A percentile compares a stretch with the other conserved stretches of the same genome.
Evolutionary conservation across 2,329 filamentous ascomycete genomes (phyloP).

Genomic region (Colletotrichum salicis): DNA sequence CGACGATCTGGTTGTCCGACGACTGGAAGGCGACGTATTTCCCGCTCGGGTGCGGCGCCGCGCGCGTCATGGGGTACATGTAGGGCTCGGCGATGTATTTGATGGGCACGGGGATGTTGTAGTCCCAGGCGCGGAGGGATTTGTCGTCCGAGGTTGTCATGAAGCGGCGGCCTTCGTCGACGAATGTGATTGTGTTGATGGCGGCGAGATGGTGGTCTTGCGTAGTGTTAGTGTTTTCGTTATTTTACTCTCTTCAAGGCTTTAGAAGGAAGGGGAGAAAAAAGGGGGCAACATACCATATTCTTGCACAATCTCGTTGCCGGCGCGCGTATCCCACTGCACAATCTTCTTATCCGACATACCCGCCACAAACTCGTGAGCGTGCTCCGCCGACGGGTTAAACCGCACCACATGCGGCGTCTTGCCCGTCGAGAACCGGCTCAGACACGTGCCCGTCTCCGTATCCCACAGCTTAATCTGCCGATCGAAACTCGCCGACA

Average conservation of each 20-base stretch:
- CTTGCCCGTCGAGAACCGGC: slow-evolving; percentile 91
- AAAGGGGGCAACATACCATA: slow-evolving; percentile 59
- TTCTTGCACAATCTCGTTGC: slow-evolving; percentile 87
- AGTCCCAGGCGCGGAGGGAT: slow-evolving; percentile 95
- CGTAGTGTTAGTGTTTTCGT: background rate
- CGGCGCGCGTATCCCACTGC: slow-evolving; percentile 88
- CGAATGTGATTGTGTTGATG: slow-evolving; percentile 97
- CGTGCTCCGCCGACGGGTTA: slow-evolving; percentile 81
- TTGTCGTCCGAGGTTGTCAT: slow-evolving; percentile 99
- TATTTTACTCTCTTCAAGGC: background rate
- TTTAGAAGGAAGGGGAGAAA: too few species aligned
- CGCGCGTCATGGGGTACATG: slow-evolving; percentile 95
- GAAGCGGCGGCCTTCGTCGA: slow-evolving; percentile 93
- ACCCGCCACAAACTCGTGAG: slow-evolving; percentile 92
- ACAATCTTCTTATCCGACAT: slow-evolving; percentile 99
- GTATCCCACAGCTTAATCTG: slow-evolving; percentile 99
- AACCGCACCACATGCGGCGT: slow-evolving; percentile 95
- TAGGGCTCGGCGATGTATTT: slow-evolving; percentile 98
- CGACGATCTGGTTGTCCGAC: slow-evolving; percentile 95
- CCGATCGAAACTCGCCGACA: slow-evolving; percentile 92
- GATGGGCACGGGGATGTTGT: slow-evolving; percentile 97
- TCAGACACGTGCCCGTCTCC: slow-evolving; percentile 88
- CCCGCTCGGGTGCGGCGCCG: slow-evolving; percentile 84
- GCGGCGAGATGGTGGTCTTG: slow-evolving; percentile 93
- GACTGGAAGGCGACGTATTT: slow-evolving; percentile 93